phyloP scores from a whole-genome alignment of 2,329 filamentous ascomycete genomes.

The Westerdykella aurantiaca region DNA sequence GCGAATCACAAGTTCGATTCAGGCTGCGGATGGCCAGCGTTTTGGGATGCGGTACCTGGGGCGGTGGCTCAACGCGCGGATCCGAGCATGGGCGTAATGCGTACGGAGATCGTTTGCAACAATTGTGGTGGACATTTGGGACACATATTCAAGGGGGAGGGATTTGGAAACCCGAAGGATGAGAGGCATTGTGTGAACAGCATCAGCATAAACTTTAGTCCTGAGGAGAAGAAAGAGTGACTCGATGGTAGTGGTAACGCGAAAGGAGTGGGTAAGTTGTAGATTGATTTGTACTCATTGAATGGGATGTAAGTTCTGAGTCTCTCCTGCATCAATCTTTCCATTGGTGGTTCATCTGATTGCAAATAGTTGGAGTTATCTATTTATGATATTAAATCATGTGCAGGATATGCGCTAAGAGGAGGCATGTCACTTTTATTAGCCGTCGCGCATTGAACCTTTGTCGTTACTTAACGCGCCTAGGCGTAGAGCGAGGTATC shows the following conservation, averaged over 20 bases:
- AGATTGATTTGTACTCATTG: background rate
- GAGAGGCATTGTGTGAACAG: conserved; percentile 98
- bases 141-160: conserved; percentile 88
- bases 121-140: conserved; percentile 92
- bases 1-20: conserved; percentile 93
- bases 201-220: conserved; percentile 76
- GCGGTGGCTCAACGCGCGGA: conserved; percentile 82
- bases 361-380: too few species aligned
- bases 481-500: too few species aligned
- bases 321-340: too few species aligned
- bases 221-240: conserved; percentile 52
- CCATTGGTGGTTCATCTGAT: too few species aligned
- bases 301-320: too few species aligned
- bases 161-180: conserved; percentile 77
- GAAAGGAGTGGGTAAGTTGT: conserved; percentile 1
- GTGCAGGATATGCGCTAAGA: too few species aligned
- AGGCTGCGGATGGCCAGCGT: conserved; percentile 95
- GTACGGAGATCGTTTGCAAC: conserved; percentile 89
- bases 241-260: conserved; percentile 1
- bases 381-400: too few species aligned
- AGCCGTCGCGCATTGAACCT: too few species aligned
- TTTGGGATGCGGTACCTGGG: conserved; percentile 90
- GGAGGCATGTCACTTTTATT: too few species aligned
- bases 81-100: conserved; percentile 67
- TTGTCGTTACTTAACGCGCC: too few species aligned